phyloP scores from a whole-genome alignment of 495 filamentous ascomycete species.

The Aspergillus asperescens region DNA sequence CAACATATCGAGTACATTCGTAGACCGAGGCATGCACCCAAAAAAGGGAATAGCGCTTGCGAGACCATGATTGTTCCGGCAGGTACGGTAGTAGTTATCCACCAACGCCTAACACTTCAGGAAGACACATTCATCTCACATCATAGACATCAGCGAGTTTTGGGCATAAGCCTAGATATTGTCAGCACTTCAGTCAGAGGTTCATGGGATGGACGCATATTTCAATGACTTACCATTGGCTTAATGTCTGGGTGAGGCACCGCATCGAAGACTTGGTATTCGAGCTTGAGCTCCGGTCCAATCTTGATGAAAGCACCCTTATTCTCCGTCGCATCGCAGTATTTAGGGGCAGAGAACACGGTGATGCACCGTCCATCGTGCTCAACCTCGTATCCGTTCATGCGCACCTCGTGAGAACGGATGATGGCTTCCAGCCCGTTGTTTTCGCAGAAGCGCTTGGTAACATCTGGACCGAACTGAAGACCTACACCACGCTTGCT shows the following conservation, averaged over 20 bases:
- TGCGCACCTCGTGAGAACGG: conserved; percentile 93
- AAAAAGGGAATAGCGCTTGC: conserved; percentile 2
- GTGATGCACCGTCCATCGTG: conserved; percentile 96
- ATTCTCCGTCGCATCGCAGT: conserved; percentile 97
- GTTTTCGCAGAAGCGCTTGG: conserved; percentile 92
- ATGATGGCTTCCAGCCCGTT: conserved; percentile 95
- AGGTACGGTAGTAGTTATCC: neutral
- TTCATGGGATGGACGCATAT: neutral
- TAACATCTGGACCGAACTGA: conserved; percentile 95
- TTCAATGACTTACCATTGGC: conserved; percentile 74
- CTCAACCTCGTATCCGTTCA: conserved; percentile 97
- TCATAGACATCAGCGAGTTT: conserved; percentile 66
- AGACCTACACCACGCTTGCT: conserved; percentile 96
- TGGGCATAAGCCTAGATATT: conserved; percentile 66
- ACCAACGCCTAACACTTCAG: conserved; percentile 13
- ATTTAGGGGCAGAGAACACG: conserved; percentile 97
- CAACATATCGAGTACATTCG: conserved; percentile 16
- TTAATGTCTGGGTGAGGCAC: conserved; percentile 92
- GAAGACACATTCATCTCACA: conserved; percentile 36
- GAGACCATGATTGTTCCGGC: neutral
- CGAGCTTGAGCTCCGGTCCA: conserved; percentile 81
- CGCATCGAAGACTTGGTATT: conserved; percentile 88
- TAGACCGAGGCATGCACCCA: conserved; percentile 12
- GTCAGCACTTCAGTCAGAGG: neutral
- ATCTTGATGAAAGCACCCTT: conserved; percentile 99